A percentile compares a stretch with the other conserved stretches of the same genome.
These are phyloP conservation scores for Protomyces inouyei DNA, from an alignment of 1,139 yeast genomes.

Conservation along the genomic window DNA sequence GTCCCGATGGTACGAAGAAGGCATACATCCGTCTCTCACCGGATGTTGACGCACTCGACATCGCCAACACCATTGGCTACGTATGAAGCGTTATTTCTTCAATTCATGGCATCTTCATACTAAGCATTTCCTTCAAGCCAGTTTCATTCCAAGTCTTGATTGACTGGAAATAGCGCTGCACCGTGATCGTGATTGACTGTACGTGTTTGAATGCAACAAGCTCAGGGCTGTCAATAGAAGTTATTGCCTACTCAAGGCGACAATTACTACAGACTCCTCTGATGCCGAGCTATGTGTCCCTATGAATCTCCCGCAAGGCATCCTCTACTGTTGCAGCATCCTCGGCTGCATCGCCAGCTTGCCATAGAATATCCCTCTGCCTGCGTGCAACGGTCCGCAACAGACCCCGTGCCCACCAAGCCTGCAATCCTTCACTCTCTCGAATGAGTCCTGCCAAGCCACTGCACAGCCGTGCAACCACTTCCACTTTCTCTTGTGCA, in stretches of 20 bases:
- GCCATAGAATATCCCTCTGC: neutral
- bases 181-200: neutral
- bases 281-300: neutral
- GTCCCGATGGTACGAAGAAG: slow-evolving; percentile 98
- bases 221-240: neutral
- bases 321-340: neutral
- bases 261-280: neutral
- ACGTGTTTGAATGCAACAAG: neutral
- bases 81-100: slow-evolving; percentile 9
- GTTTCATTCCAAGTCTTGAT: neutral
- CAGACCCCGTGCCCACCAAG: neutral
- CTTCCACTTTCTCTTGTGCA: neutral
- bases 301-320: neutral
- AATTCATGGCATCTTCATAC: neutral
- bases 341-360: neutral
- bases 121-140: neutral
- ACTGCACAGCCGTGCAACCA: neutral
- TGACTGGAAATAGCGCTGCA: slow-evolving; percentile 3
- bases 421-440: neutral
- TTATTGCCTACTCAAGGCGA: neutral
- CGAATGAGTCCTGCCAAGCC: neutral
- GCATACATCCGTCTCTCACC: slow-evolving; percentile 99
- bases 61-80: slow-evolving; percentile 71
- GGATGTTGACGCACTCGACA: slow-evolving; percentile 99
- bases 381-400: neutral